These are phyloP conservation scores for Salix arbutifolia DNA, from an alignment of 345 rosid species.

Conservation along the genomic window DNA sequence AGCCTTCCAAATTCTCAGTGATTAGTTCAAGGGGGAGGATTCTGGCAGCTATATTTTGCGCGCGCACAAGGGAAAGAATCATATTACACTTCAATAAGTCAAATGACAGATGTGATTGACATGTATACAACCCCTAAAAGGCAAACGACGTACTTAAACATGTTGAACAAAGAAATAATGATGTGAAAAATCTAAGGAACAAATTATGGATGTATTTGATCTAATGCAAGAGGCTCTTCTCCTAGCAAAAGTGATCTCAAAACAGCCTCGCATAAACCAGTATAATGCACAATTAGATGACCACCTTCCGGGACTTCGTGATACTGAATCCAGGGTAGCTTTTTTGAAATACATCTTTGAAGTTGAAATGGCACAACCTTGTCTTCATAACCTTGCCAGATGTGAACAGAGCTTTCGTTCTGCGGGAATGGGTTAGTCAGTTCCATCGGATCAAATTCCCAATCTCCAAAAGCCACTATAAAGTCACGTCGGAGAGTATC, in stretches of 20 bases:
- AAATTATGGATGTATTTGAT: constrained; percentile 27
- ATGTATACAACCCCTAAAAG: neutral
- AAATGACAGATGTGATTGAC: constrained; percentile 14
- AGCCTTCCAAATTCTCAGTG: neutral
- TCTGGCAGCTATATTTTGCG: neutral
- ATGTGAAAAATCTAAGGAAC: constrained; percentile 12
- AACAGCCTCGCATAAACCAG: constrained; percentile 63
- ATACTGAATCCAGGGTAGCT: constrained; percentile 73
- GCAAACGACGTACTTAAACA: constrained; percentile 24
- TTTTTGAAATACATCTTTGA: constrained; percentile 52
- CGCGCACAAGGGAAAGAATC: constrained; percentile 1
- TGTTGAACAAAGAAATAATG: constrained; percentile 19
- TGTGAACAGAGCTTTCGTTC: constrained; percentile 47
- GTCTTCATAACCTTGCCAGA: constrained; percentile 89
- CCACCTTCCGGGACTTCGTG: constrained; percentile 90
- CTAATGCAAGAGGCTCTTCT: constrained; percentile 47
- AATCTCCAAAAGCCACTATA: constrained; percentile 53
- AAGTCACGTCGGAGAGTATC: constrained; percentile 61
- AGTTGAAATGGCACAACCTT: constrained; percentile 78
- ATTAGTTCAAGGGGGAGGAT: neutral
- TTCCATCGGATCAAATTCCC: constrained; percentile 81
- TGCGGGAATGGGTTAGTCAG: constrained; percentile 46
- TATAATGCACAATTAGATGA: constrained; percentile 74
- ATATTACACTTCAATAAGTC: constrained; percentile 16
- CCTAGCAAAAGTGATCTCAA: constrained; percentile 61